Conservation (phyloP, 2,329 filamentous ascomycete genomes). For the Keithomyces neogunnii region DNA sequence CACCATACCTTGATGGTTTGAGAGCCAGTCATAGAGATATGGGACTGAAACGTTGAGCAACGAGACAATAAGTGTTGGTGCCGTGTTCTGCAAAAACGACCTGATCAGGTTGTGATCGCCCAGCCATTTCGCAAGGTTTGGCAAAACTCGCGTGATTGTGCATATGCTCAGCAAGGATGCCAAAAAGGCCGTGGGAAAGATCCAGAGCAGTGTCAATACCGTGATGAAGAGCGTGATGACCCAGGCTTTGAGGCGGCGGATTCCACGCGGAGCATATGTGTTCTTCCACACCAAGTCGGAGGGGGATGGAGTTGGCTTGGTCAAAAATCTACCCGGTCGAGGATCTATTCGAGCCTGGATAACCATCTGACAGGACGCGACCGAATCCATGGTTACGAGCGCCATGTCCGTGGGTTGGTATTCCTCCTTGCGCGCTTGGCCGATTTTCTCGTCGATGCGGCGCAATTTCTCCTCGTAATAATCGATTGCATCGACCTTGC, state of each 20-base stretch:
- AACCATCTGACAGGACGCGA: slow-evolving; percentile 88
- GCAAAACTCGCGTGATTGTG: slow-evolving; percentile 66
- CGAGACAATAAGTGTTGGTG: slow-evolving; percentile 79
- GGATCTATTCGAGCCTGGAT: slow-evolving; percentile 92
- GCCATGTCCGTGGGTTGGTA: slow-evolving; percentile 76
- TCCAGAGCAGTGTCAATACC: slow-evolving; percentile 80
- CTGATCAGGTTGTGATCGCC: slow-evolving; percentile 59
- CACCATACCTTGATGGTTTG: slow-evolving; percentile 87
- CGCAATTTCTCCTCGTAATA: slow-evolving; percentile 86
- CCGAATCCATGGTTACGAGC: slow-evolving; percentile 96
- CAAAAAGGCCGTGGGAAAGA: slow-evolving; percentile 69
- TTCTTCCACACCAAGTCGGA: slow-evolving; percentile 94
- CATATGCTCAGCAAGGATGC: slow-evolving; percentile 75
- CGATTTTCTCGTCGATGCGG: slow-evolving; percentile 67
- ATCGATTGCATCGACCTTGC: slow-evolving; percentile 80
- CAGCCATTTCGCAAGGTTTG: slow-evolving; percentile 59
- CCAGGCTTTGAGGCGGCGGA: slow-evolving; percentile 74
- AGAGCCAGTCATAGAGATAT: slow-evolving; percentile 89
- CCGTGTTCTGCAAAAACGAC: slow-evolving; percentile 75
- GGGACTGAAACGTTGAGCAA: slow-evolving; percentile 84
- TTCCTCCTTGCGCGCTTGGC: slow-evolving; percentile 59
- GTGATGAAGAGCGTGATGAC: slow-evolving; percentile 74
- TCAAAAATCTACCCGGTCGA: slow-evolving; percentile 74
- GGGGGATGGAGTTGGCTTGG: slow-evolving; percentile 78
- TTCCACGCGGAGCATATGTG: slow-evolving; percentile 70